Base-by-base conservation (phyloP, 2,329 filamentous ascomycete species). In the Escovopsis sp. region DNA sequence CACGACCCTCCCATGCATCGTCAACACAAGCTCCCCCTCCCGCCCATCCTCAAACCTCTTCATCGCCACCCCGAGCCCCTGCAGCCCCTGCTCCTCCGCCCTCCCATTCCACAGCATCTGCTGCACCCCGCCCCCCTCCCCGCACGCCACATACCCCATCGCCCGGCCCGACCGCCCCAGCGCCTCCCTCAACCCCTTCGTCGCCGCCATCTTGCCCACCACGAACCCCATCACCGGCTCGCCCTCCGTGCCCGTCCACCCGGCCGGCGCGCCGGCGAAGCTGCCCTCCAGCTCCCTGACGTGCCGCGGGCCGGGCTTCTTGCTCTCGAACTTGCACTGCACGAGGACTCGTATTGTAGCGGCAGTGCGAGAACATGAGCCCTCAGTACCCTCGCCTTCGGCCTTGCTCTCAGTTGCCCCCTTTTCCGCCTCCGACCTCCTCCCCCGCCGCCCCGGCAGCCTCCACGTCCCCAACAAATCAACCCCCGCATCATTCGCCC, bases 261-360 rank as follows among this genome's bases (percentile, higher is more conserved):
- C 79, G 0, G 68, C 60, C 1, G 85, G 86, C 6, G 82, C 80
- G 11, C 75, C 76, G 2, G 67, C 66, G 48, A 90, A 80, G 0
- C 84, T 73, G 4, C 88, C 88, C 50, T 85, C 81, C 3, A 88
- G 66, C 57, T 88, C 82, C n/a, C 82, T 70, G 8, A 84, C 58
- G 32, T 74, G 60, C 23, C 65, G 58, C 1, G 82, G 81, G 0
- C 71, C 63, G 11, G 64, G 53, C 31, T 62, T 61, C 38, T 60
- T 57, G 14, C 60, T 51, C 12, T 68, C 61, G 1, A 66, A 70
- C 54, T 88, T 90, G 64, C 83, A 88, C 52, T 88, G 82, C 1
- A 70, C 40, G 12, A 75, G 47, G 6, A 71, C 60, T 33, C 58
- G 62, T 25, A 75, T 46, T 1, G 61, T 55, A 8, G 40, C 17